Evolutionary conservation across 495 filamentous ascomycete genomes (phyloP).

Genomic region (Neurospora tetraspora): DNA sequence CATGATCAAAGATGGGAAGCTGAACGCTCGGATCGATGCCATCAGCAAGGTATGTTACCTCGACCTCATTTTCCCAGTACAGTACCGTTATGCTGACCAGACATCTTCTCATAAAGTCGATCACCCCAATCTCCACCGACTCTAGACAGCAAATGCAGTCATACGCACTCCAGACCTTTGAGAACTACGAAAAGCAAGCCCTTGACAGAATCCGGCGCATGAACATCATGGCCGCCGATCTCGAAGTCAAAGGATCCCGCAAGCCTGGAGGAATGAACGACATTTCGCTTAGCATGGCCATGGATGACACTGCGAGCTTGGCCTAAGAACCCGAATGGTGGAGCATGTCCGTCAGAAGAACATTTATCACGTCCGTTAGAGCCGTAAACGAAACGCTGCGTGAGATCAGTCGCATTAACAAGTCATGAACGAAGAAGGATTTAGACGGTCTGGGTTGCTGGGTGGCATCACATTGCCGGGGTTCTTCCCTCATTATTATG

Average conservation of each 20-base stretch:
- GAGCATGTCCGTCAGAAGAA: neutral
- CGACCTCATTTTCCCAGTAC: neutral
- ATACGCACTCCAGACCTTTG: constrained; percentile 54
- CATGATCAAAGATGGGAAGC: constrained; percentile 60
- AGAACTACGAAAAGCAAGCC: constrained; percentile 61
- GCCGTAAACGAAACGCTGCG: neutral
- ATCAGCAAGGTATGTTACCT: constrained; percentile 52
- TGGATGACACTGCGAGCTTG: neutral
- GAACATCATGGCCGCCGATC: constrained; percentile 59
- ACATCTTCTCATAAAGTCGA: constrained; percentile 31
- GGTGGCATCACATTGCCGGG: neutral
- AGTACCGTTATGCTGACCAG: neutral
- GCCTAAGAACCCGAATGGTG: neutral
- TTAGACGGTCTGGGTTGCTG: neutral
- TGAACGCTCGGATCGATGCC: constrained; percentile 78
- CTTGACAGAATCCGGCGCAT: constrained; percentile 66
- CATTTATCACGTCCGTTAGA: neutral
- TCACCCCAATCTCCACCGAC: constrained; percentile 58
- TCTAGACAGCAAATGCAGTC: constrained; percentile 57
- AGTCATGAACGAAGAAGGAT: neutral
- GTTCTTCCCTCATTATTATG: neutral
- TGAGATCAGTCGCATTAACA: neutral
- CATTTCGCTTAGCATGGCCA: neutral
- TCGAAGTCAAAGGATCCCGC: constrained; percentile 50
- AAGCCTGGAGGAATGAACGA: constrained; percentile 4